Base-by-base conservation (phyloP, 805 yeast genomes). In the Saccharomyces paradoxus region DNA sequence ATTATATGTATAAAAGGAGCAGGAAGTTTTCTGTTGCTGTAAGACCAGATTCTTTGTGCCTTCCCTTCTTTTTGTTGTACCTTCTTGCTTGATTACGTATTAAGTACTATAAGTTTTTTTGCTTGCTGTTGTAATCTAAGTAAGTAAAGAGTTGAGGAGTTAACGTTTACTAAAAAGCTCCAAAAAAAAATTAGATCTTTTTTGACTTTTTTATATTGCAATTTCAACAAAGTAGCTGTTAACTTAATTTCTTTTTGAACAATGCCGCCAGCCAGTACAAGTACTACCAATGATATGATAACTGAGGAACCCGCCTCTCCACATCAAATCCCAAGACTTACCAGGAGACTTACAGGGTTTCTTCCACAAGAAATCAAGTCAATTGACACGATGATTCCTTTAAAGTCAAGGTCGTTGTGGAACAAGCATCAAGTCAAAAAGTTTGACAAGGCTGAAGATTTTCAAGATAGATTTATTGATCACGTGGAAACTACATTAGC, bases 401-500 rank as follows among this genome's bases (percentile, higher is more conserved):
- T 83, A 56, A 80, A 83, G 58, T 85, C 91, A 31, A 82, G 96
- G 61, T 81, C 81, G 58, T 71, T 82, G 32, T 90, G 97, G 97
- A 76, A 79, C 61, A 84, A 83, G 66, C 83, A 80, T 67, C 81
- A 84, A 32, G 82, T 81, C 31, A 70, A 73, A 59, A 81, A 79
- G 60, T 76, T 80, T 52, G 62, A 61, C 10, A 71, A 77, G 52
- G 75, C 74, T 50, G 85, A 79, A 8, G 81, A 76, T 29, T 86
- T 90, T 63, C 86, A 89, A 68, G 64, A 74, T 44, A 77, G 78
- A 55, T 87, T 90, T 67, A 86, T 90, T 51, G 80, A 82, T 60
- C 96, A 91, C 70, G 96, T 91, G 46, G 97, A 90, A 71, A 87
- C 96, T 46, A 81, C 91, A 1, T 76, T 90, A 67, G 97, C 96